Conservation (phyloP, 768 basidiomycete genomes). For the Lactarius hatsudake region DNA sequence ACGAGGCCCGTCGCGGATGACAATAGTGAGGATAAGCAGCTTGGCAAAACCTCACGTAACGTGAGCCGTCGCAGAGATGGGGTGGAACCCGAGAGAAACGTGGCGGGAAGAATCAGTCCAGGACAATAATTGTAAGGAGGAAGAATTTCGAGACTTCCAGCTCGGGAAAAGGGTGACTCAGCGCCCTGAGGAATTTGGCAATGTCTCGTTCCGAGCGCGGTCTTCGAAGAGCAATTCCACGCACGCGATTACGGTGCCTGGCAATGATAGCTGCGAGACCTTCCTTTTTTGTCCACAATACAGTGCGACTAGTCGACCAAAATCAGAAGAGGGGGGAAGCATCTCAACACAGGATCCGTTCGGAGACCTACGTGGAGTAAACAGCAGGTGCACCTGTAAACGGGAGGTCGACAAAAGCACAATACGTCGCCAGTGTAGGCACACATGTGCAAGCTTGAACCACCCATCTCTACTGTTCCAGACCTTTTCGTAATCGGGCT, state of each 20-base stretch:
- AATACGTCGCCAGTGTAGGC: conserved; percentile 8
- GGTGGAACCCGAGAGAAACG: background rate
- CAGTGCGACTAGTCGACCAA: too few species aligned
- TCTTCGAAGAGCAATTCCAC: background rate
- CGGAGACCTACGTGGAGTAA: background rate
- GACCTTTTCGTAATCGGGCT: background rate
- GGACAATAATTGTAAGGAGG: too few species aligned
- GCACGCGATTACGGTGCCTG: background rate
- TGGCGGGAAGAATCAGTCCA: too few species aligned
- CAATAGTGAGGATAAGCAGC: background rate
- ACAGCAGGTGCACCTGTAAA: background rate
- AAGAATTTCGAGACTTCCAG: conserved; percentile 2
- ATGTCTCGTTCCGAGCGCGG: too few species aligned
- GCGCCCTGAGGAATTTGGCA: background rate
- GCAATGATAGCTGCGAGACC: too few species aligned
- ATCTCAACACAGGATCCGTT: background rate
- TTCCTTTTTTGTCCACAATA: too few species aligned
- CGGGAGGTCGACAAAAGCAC: background rate
- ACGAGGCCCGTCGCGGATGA: background rate
- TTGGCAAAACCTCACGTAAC: background rate
- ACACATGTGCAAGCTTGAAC: conserved; percentile 11
- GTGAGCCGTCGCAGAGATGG: conserved; percentile 1
- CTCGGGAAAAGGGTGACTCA: background rate
- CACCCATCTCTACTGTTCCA: background rate
- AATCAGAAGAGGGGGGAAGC: background rate